A percentile compares a stretch with the other conserved stretches of the same genome.
Conservation (phyloP, 116 monocot species). For the Cymodocea nodosa region DNA sequence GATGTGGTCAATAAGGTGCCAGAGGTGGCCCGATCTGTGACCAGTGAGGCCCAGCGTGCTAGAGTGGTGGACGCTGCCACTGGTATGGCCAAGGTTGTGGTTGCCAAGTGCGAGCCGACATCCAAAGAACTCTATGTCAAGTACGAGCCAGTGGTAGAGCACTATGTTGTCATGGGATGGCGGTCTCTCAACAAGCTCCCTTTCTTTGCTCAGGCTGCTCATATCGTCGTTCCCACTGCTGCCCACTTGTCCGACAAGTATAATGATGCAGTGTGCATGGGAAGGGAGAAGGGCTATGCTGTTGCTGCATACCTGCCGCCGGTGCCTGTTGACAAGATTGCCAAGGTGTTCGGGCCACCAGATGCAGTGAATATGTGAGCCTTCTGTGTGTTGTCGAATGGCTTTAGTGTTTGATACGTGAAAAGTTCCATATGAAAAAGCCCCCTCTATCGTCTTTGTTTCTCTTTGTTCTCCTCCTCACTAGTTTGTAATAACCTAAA, state of each 20-base stretch:
- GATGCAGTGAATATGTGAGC: background rate
- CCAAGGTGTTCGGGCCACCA: conserved; percentile 40
- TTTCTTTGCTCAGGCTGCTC: conserved; percentile 47
- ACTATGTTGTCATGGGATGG: conserved; percentile 47
- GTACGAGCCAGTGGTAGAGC: conserved; percentile 55
- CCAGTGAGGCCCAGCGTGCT: conserved; percentile 28
- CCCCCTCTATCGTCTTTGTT: too few species aligned
- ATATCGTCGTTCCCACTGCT: conserved; percentile 53
- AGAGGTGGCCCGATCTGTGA: conserved; percentile 29
- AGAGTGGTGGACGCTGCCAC: conserved; percentile 25
- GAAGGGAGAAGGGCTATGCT: conserved; percentile 27
- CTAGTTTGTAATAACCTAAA: too few species aligned
- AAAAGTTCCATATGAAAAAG: too few species aligned
- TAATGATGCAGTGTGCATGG: conserved; percentile 31
- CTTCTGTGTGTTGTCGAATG: too few species aligned
- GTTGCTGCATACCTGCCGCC: conserved; percentile 35
- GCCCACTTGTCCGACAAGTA: conserved; percentile 70
- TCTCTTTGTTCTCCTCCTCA: too few species aligned
- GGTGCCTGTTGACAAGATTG: conserved; percentile 62
- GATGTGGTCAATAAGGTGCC: conserved; percentile 32
- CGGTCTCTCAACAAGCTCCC: conserved; percentile 54
- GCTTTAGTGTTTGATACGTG: too few species aligned
- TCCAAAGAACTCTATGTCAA: conserved; percentile 24
- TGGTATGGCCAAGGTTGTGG: conserved; percentile 12
- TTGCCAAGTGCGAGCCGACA: conserved; percentile 21